phyloP scores from a whole-genome alignment of 257 asterid species.

The Primulina eburnea region DNA sequence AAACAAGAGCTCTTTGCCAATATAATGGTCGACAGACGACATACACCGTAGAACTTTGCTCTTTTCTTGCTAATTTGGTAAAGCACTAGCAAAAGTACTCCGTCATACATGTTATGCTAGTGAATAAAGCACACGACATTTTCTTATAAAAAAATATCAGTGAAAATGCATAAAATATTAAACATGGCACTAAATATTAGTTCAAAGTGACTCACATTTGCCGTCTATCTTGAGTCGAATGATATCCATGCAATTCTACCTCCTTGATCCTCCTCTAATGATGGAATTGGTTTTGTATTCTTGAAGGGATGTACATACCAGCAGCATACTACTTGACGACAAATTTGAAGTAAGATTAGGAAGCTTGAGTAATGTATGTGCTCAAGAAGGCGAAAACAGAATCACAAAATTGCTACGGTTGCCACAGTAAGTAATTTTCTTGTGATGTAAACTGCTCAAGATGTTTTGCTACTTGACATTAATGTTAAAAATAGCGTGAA shows the following conservation, averaged over 20 bases:
- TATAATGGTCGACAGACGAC: not conserved
- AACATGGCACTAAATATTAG: not conserved
- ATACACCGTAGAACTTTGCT: not conserved
- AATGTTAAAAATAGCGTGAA: not conserved
- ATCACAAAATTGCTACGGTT: conserved; percentile 71
- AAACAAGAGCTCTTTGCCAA: not conserved
- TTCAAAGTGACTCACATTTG: not conserved
- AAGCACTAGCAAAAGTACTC: not conserved
- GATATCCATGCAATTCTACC: not conserved
- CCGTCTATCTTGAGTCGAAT: not conserved
- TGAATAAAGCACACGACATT: not conserved
- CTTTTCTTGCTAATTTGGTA: not conserved
- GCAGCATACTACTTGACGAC: conserved; percentile 96
- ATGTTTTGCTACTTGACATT: not conserved
- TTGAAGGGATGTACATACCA: conserved; percentile 91
- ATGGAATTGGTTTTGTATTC: conserved; percentile 18
- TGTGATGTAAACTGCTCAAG: not conserved
- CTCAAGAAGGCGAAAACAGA: conserved; percentile 82
- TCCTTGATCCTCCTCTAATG: conserved; percentile 13
- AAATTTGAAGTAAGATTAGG: conserved; percentile 94
- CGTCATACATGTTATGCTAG: not conserved
- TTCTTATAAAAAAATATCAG: too few relatives aligned
- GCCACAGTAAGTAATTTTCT: conserved; percentile 68
- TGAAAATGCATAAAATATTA: not conserved
- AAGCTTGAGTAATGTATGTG: conserved; percentile 81